Evolutionary conservation across 768 basidiomycete genomes (phyloP).

Genomic region (Leccinellum luteum): DNA sequence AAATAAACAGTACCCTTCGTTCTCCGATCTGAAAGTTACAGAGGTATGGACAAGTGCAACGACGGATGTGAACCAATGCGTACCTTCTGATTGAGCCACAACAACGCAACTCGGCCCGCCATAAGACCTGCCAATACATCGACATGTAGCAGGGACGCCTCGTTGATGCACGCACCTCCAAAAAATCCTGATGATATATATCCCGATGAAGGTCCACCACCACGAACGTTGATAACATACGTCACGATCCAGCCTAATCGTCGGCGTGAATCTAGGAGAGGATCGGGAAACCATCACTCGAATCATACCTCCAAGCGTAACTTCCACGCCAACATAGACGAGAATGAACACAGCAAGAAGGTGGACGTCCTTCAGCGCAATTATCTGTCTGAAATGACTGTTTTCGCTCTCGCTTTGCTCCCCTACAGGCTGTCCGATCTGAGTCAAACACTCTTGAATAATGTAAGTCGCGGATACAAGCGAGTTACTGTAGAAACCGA

Average conservation of each 20-base stretch:
- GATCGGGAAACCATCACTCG: background rate
- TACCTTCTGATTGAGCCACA: constrained; percentile 57
- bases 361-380: constrained; percentile 53
- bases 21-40: constrained; percentile 45
- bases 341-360: constrained; percentile 61
- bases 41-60: background rate
- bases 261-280: background rate
- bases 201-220: constrained; percentile 46
- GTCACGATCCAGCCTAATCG: constrained; percentile 68
- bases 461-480: constrained; percentile 1
- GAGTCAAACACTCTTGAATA: constrained; percentile 46
- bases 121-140: constrained; percentile 45
- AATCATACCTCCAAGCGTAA: constrained; percentile 41
- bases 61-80: background rate
- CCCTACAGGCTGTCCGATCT: constrained; percentile 48
- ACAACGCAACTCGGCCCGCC: constrained; percentile 50
- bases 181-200: constrained; percentile 55
- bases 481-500: constrained; percentile 24
- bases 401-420: constrained; percentile 36
- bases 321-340: constrained; percentile 70
- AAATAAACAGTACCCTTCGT: constrained; percentile 50
- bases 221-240: constrained; percentile 43
- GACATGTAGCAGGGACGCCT: background rate
- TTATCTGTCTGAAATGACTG: constrained; percentile 49
- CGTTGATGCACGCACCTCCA: constrained; percentile 39